Conservation (phyloP, 371 early-diverging fungal species). For the Lichtheimia ramosa region DNA sequence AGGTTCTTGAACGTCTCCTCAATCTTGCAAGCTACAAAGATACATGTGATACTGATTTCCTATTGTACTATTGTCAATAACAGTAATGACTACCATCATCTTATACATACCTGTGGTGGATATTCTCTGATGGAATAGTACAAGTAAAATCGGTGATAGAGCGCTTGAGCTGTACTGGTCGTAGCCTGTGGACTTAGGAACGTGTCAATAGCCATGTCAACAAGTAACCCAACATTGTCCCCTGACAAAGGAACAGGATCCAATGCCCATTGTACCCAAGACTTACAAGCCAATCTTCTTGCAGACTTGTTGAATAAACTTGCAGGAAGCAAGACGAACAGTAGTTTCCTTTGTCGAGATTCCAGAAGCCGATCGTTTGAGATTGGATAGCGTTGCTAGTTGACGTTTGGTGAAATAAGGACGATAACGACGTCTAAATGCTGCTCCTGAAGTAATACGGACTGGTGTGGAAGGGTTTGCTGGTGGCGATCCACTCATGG, state of each 20-base stretch:
- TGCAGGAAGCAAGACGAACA: constrained; percentile 37
- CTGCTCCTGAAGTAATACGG: constrained; percentile 33
- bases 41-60: constrained; percentile 62
- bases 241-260: too few relatives aligned
- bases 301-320: constrained; percentile 53
- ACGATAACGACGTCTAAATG: constrained; percentile 36
- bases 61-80: constrained; percentile 9
- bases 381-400: constrained; percentile 26
- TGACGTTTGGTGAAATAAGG: constrained; percentile 50
- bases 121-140: constrained; percentile 58
- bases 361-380: constrained; percentile 23
- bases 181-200: constrained; percentile 67
- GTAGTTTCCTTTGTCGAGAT: constrained; percentile 28
- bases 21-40: constrained; percentile 76
- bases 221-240: too few relatives aligned
- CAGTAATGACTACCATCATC: background rate
- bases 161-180: constrained; percentile 69
- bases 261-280: too few relatives aligned
- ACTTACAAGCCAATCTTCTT: constrained; percentile 47
- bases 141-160: constrained; percentile 71
- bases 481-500: constrained; percentile 29
- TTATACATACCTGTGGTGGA: constrained; percentile 32
- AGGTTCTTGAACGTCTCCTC: constrained; percentile 77
- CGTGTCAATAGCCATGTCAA: too few relatives aligned
- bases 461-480: constrained; percentile 30